These are phyloP conservation scores for Lanmaoa rubissima DNA, from an alignment of 768 basidiomycete species.

Conservation along the genomic window DNA sequence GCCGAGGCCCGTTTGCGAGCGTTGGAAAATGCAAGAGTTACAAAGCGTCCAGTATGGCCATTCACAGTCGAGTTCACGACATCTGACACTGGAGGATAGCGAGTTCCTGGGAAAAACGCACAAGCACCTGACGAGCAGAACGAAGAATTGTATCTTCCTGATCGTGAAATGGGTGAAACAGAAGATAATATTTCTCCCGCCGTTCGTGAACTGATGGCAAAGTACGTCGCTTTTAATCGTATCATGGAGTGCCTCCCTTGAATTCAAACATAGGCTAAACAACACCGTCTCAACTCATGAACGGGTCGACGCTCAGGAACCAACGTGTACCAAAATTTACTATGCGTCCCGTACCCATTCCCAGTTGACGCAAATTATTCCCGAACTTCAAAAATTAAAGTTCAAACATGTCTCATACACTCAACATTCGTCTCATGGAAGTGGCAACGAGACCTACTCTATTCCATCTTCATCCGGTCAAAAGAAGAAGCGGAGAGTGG, in stretches of 20 bases:
- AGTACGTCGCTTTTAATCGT: slow-evolving; percentile 43
- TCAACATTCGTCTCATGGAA: slow-evolving; percentile 13
- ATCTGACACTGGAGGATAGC: slow-evolving; percentile 21
- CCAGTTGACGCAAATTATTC: slow-evolving; percentile 86
- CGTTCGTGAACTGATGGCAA: slow-evolving; percentile 75
- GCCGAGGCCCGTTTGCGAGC: slow-evolving; percentile 57
- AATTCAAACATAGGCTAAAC: slow-evolving; percentile 17
- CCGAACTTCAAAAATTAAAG: slow-evolving; percentile 76
- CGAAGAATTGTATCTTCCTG: slow-evolving; percentile 76
- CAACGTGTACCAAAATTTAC: slow-evolving; percentile 78
- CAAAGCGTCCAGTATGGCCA: slow-evolving; percentile 56
- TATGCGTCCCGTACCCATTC: slow-evolving; percentile 97
- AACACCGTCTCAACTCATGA: slow-evolving; percentile 5
- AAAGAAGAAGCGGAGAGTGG: slow-evolving; percentile 21
- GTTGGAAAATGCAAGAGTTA: slow-evolving; percentile 52
- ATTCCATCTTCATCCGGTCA: not conserved
- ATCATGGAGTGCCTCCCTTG: not conserved
- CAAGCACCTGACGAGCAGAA: slow-evolving; percentile 38
- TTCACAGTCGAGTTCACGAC: not conserved
- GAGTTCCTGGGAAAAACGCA: slow-evolving; percentile 8
- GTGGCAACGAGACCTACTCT: not conserved
- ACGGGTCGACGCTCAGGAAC: slow-evolving; percentile 37
- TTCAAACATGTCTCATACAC: slow-evolving; percentile 37
- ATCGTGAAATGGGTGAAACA: slow-evolving; percentile 37
- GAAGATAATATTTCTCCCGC: slow-evolving; percentile 70